Evolutionary conservation across 257 asterid genomes (phyloP), one percentile per base, ranked within the genome.

Genomic region (Solanum arcanum): DNA sequence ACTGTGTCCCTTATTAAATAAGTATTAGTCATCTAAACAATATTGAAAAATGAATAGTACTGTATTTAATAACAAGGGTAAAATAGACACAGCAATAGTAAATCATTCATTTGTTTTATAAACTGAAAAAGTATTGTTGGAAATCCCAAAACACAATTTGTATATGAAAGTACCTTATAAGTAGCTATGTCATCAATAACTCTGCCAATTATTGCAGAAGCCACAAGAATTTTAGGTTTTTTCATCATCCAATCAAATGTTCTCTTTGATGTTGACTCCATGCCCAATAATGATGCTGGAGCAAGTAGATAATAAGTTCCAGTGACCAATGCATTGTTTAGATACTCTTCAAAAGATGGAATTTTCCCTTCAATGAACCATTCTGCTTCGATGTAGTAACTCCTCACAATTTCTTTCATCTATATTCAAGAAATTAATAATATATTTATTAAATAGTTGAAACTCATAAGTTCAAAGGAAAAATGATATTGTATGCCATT

Each of bases 291-390:
- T 1, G 92, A 89, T 42, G 93, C 86, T 2, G 93, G 86, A 1
- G 89, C 88, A 2, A 90, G 91, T 76, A 91, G 78, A 44, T 87
- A 90, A 86, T 86, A 90, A 3, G 90, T 68, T 90, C 92, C 80
- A 3, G 94, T 93, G 9, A 89, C 35, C 37, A 90, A 81, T 47
- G 91, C 93, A 60, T 89, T 90, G 18, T 39, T 77, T 84, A 89
- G 41, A 91, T 93, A 93, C 15, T 91, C 93, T 16, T 42, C 59
- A 86, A 94, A 93, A 41, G 90, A 27, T 46, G 96, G 93, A 85
- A 89, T 81, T 75, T 90, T 74, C 27, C 91, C 91, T 90, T 88
- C 78, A 4, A 90, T 87, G 82, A 93, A 92, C 96, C 94, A 92
- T 87, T 91, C 87, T 0, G 95, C 91, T 83, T 94, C 95, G 6